Evolutionary conservation across 106 monocot genomes (phyloP).

Genomic region (Narthecium ossifragum): DNA sequence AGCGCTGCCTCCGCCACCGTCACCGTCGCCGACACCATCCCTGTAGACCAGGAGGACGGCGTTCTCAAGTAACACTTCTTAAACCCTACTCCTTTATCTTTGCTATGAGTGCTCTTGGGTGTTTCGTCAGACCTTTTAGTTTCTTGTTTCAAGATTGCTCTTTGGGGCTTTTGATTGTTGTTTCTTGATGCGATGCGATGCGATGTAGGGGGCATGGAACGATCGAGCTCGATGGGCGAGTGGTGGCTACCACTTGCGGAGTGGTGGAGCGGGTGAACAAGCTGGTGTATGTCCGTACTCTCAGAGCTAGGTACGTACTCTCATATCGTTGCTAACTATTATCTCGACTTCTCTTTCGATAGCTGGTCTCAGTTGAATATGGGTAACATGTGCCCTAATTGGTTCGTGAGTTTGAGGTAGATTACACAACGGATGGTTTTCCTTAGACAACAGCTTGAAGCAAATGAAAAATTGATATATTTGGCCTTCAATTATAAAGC

Average conservation of each 20-base stretch:
- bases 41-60: constrained; percentile 77
- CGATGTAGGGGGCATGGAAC: constrained; percentile 92
- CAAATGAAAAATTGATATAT: too few relatives aligned
- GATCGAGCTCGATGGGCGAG: constrained; percentile 48
- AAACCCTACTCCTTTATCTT: background rate
- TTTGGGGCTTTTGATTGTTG: background rate
- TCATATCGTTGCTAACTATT: background rate
- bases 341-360: background rate
- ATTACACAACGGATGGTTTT: too few relatives aligned
- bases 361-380: too few relatives aligned
- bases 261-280: constrained; percentile 95
- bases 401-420: too few relatives aligned
- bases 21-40: constrained; percentile 77
- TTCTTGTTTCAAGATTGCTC: background rate
- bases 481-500: too few relatives aligned
- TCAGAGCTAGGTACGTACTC: constrained; percentile 52
- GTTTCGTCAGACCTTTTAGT: background rate
- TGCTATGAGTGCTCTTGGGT: background rate
- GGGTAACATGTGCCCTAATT: too few relatives aligned
- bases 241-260: constrained; percentile 88
- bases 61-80: constrained; percentile 66
- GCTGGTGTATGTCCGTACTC: constrained; percentile 77
- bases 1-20: constrained; percentile 28
- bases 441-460: too few relatives aligned
- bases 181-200: background rate